Evolutionary conservation across 345 rosid genomes (phyloP).

Genomic region (Sisymbrium irio): DNA sequence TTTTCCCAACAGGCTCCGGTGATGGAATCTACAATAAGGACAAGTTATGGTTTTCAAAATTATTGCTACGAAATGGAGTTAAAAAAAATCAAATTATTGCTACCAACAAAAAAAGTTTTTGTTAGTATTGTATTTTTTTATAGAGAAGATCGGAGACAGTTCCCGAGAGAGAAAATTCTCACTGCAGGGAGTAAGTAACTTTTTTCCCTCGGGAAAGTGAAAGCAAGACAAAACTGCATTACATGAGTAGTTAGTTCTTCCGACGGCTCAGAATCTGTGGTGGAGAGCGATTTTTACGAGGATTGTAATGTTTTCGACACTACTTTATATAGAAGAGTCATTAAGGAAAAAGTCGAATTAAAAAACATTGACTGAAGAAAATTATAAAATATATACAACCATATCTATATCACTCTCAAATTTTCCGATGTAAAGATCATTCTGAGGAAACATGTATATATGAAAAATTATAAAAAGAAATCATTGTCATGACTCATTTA

Average conservation of each 20-base stretch:
- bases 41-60: slow-evolving; percentile 16
- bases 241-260: slow-evolving; percentile 9
- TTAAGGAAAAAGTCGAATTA: neutral
- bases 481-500: slow-evolving; percentile 32
- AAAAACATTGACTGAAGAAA: neutral
- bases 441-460: too few species aligned
- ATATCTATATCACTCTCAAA: neutral
- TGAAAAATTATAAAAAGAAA: neutral
- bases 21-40: slow-evolving; percentile 28
- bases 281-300: slow-evolving; percentile 18
- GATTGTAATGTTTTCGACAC: neutral
- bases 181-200: neutral
- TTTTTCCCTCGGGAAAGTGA: slow-evolving; percentile 9
- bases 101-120: slow-evolving; percentile 2
- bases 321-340: slow-evolving; percentile 6
- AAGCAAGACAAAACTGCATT: neutral
- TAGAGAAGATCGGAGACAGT: neutral
- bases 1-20: slow-evolving; percentile 8
- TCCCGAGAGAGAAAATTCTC: slow-evolving; percentile 29
- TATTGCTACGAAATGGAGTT: neutral
- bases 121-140: neutral
- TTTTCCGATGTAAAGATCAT: neutral
- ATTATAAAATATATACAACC: neutral
- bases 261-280: slow-evolving; percentile 16
- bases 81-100: neutral